Evolutionary conservation across 208 protist species (phyloP), one percentile per base, ranked within the genome.

Genomic region (Trypanosoma vivax): DNA sequence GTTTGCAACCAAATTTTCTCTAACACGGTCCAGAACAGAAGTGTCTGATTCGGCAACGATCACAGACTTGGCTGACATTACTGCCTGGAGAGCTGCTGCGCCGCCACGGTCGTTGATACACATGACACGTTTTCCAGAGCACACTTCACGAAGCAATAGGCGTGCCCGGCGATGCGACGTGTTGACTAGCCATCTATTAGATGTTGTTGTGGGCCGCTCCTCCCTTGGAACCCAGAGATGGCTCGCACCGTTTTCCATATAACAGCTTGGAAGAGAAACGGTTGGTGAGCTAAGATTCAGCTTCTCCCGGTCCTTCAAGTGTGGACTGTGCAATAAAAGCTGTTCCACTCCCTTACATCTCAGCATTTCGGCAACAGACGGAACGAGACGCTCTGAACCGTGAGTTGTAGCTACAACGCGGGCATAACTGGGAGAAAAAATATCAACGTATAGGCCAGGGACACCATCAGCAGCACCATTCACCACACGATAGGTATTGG

Each of bases 381-480:
- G 83, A 38, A 94, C 62, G 7, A 94, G 54, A 21, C 83, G 78
- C 60, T 91, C 80, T 35, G 83, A 83, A 0, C 77, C 83, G 11
- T 13, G 19, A 0, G 80, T 88, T 9, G 80, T 84, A 19, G 83
- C 83, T 14, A 89, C 58, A n/a, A 94, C 50, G 16, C 83, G 68
- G 9, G 77, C 72, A 59, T 87, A 90, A 40, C 70, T 78, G 30
- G 74, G 70, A 6, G 83, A 90, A 60, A 85, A 94, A 21, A 81
- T 58, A 56, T 94, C 87, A 2, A 94, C 70, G 43, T 83, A 89
- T 28, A 94, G 66, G 0, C 76, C 70, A 2, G 87, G 87, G 25
- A 94, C 33, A 5, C 83, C 70, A 57, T 94, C 87, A 5, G 65
- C 79, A 48, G 70, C 66, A 9, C 87, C 87, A 51, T 94, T 86